Conservation (phyloP, 2,329 filamentous ascomycete species). For the Diaporthe citri region DNA sequence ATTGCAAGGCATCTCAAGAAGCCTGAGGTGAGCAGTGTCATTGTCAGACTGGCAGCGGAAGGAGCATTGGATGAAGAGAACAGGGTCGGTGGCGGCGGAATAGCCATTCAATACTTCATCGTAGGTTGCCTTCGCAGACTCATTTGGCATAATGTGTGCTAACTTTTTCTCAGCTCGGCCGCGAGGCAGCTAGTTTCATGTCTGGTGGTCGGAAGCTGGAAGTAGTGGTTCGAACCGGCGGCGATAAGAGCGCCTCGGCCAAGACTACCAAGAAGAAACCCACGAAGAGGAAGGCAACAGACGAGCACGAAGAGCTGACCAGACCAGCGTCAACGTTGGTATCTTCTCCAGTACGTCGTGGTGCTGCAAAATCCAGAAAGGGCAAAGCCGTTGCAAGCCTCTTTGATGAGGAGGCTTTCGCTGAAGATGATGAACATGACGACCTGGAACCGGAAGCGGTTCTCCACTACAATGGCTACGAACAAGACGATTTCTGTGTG, state of each 20-base stretch:
- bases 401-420: conserved; percentile 43
- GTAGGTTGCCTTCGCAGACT: conserved; percentile 60
- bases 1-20: conserved; percentile 77
- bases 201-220: conserved; percentile 58
- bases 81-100: conserved; percentile 61
- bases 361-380: conserved; percentile 49
- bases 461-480: conserved; percentile 59
- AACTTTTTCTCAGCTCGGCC: conserved; percentile 23
- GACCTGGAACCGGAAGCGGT: conserved; percentile 51
- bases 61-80: conserved; percentile 81
- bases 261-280: conserved; percentile 52
- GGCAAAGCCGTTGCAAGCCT: conserved; percentile 46
- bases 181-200: conserved; percentile 52
- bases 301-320: conserved; percentile 44
- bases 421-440: conserved; percentile 53
- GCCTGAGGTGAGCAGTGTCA: conserved; percentile 85
- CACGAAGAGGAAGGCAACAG: conserved; percentile 44
- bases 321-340: conserved; percentile 59
- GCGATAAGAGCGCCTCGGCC: conserved; percentile 48
- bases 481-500: conserved; percentile 55
- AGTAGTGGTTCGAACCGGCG: conserved; percentile 54
- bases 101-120: conserved; percentile 80
- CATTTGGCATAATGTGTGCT: not conserved
- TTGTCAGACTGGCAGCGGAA: conserved; percentile 80
- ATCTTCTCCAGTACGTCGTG: conserved; percentile 63